Base-by-base conservation (phyloP, 1,284 basidiomycete genomes). In the Naganishia sp. region DNA sequence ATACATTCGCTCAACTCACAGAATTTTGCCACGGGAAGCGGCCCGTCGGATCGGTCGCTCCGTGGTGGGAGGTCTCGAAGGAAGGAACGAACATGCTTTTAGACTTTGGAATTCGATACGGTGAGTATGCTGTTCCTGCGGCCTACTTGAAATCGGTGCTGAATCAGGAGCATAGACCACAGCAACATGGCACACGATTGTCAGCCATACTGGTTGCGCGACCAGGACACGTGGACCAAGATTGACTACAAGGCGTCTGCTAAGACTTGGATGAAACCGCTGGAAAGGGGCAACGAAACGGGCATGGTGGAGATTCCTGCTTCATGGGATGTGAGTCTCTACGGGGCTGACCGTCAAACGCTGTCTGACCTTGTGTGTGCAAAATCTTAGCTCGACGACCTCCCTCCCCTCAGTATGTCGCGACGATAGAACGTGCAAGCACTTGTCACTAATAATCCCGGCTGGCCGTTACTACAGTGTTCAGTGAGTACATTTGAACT, bases 11-110 rank as follows among this genome's bases (percentile, higher is more conserved):
- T 16, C 81, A 88, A 39, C 79, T 90, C 59, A 89, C 88, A 4
- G 80, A 84, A 6, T 90, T 91, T 75, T 87, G 86, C 73, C 81
- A 86, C 64, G 86, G 85, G n/a, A 80, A 85, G 28, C 82, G 87
- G 18, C 89, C 89, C 0, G 84, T 85, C 73, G 86, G 86, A 16
- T 82, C 82, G 65, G 87, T 90, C 43, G 88, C 88, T 10, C 87
- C 88, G 0, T 90, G 88, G 88, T 91, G 88, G 88, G 89, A 91
- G 75, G 86, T 85, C 1, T 87, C 85, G 78, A 85, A 84, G 67
- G 88, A 89, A 75, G 86, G 86, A 1, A 86, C 85, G 0, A 79
- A 85, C n/a, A 80, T 90, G 33, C 78, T 90, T 21, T 82, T 90
- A 18, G 85, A 88, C 25, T 88, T 88, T 72, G 89, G 89, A 0